A percentile compares a stretch with the other conserved stretches of the same genome.
Conservation (phyloP, 345 rosid species). For the Brassica rapa region DNA sequence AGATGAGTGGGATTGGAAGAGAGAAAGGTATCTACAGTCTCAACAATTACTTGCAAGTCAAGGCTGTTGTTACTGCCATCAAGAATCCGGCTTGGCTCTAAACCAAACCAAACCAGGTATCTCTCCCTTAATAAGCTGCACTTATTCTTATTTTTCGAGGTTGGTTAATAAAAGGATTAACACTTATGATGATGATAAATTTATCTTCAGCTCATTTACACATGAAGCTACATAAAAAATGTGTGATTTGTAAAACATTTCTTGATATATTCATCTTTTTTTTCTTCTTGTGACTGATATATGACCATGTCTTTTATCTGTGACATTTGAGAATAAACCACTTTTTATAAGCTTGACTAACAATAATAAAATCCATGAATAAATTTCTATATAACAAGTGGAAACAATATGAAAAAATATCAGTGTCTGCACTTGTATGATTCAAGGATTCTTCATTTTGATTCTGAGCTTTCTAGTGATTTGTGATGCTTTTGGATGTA, state of each 20-base stretch:
- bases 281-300: too few relatives aligned
- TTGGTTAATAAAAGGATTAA: conserved; percentile 6
- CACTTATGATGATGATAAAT: conserved; percentile 23
- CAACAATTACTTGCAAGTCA: conserved; percentile 79
- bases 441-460: conserved; percentile 70
- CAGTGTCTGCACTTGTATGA: background rate
- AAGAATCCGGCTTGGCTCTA: conserved; percentile 90
- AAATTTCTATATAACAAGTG: conserved; percentile 18
- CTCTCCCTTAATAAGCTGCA: background rate
- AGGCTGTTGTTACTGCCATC: conserved; percentile 84
- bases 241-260: conserved; percentile 7
- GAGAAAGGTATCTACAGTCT: conserved; percentile 88
- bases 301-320: background rate
- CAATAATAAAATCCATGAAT: conserved; percentile 29
- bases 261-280: background rate
- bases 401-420: background rate
- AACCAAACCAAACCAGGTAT: conserved; percentile 15
- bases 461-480: conserved; percentile 82
- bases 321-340: background rate
- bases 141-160: background rate
- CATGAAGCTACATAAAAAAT: background rate
- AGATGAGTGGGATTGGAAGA: conserved; percentile 91
- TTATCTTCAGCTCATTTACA: background rate
- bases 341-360: conserved; percentile 19
- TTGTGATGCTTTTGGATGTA: conserved; percentile 77